Conservation (phyloP, 805 yeast species). For the Yamadazyma nakazawae region DNA sequence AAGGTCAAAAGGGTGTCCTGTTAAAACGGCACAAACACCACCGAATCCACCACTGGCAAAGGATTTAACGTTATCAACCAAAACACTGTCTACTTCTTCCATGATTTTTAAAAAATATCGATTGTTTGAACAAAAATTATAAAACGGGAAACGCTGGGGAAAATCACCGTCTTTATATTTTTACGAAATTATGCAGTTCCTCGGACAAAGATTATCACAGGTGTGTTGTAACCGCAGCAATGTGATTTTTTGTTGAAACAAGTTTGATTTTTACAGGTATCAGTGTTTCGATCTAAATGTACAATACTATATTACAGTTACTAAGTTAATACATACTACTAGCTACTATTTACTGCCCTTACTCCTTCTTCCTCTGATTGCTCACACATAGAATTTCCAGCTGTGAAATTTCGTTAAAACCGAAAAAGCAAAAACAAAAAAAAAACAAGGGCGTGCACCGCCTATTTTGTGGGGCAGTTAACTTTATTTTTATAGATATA, state of each 20-base stretch:
- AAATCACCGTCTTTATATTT: neutral
- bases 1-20: constrained; percentile 96
- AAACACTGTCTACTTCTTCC: constrained; percentile 46
- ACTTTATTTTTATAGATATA: neutral
- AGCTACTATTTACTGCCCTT: neutral
- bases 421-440: neutral
- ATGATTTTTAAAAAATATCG: constrained; percentile 14
- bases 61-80: constrained; percentile 79
- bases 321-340: neutral
- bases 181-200: neutral
- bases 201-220: neutral
- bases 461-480: constrained; percentile 14
- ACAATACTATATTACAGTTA: neutral
- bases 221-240: neutral
- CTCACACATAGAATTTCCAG: too few species aligned
- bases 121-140: neutral
- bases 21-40: constrained; percentile 90
- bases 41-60: constrained; percentile 94
- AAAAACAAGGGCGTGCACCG: neutral
- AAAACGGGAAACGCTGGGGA: neutral
- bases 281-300: neutral
- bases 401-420: too few species aligned
- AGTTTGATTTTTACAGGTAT: neutral
- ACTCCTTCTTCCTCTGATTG: neutral
- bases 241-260: neutral